A percentile compares a stretch with the other conserved stretches of the same genome.
Evolutionary conservation across 2,329 filamentous ascomycete genomes (phyloP).

Genomic region (Colletotrichum spinosum): DNA sequence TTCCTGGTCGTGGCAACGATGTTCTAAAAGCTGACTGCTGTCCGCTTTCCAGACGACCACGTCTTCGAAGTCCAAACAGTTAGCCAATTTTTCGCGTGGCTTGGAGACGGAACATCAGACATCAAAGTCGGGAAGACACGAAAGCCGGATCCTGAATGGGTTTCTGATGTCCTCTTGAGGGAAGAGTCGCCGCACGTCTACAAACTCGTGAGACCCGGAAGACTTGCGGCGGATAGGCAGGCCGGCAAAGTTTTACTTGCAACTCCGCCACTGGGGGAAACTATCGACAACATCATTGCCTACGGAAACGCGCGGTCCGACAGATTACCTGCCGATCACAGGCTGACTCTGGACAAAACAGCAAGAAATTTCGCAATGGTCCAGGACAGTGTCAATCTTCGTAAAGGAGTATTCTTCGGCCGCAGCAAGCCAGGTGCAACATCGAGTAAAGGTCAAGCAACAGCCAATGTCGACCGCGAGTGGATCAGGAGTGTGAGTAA

Average conservation of each 20-base stretch:
- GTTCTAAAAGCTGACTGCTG: no score
- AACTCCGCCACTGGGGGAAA: no score
- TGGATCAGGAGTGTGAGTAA: conserved; percentile 11
- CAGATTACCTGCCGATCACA: neutral
- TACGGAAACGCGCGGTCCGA: conserved; percentile 7
- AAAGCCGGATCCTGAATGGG: conserved; percentile 6
- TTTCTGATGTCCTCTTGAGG: conserved; percentile 3
- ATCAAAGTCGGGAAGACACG: neutral
- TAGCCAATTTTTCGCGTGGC: conserved; percentile 3
- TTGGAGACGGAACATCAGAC: neutral
- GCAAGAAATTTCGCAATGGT: conserved; percentile 3
- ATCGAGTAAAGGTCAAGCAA: neutral
- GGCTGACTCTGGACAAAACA: neutral
- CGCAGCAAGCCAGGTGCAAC: neutral
- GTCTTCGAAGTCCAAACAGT: conserved; percentile 6
- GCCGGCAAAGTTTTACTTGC: neutral
- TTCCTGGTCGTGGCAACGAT: no score
- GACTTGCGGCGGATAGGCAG: neutral
- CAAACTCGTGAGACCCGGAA: neutral
- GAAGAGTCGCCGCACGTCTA: neutral
- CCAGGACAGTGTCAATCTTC: neutral
- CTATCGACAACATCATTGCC: neutral
- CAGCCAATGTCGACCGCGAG: neutral
- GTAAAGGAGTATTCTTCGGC: neutral
- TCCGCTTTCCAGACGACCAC: conserved; percentile 4